These are phyloP conservation scores for Cryptococcus sp. DNA, from an alignment of 1,284 basidiomycete species.

Conservation along the genomic window DNA sequence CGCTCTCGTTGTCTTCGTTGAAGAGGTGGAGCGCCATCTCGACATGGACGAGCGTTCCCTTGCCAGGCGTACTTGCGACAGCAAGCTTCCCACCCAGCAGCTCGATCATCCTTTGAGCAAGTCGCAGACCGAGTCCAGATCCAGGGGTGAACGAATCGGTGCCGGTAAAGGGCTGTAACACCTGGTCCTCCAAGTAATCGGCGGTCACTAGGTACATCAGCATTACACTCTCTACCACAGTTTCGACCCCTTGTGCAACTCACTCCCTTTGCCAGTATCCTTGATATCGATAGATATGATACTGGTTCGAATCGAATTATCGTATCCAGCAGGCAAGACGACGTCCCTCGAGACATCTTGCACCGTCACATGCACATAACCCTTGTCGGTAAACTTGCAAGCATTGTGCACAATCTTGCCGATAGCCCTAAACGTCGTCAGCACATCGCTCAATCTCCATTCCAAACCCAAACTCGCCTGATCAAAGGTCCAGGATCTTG, in stretches of 20 bases:
- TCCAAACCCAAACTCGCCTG: conserved; percentile 7
- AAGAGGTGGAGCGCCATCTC: conserved; percentile 23
- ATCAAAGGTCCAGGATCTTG: conserved; percentile 23
- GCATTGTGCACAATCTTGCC: conserved; percentile 33
- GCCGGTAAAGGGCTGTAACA: conserved; percentile 26
- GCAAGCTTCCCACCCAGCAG: conserved; percentile 26
- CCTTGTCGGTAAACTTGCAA: conserved; percentile 32
- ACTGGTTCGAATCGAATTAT: conserved; percentile 22
- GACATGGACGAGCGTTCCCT: conserved; percentile 28
- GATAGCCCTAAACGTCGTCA: conserved; percentile 18
- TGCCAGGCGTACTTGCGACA: conserved; percentile 16
- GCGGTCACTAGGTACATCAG: conserved; percentile 14
- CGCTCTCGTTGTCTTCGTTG: conserved; percentile 15
- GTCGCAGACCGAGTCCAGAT: conserved; percentile 22
- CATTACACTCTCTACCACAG: too few species aligned
- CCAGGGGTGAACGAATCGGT: conserved; percentile 28
- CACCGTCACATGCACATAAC: conserved; percentile 33
- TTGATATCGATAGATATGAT: conserved; percentile 35
- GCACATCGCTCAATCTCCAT: not conserved
- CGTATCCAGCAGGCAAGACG: conserved; percentile 26
- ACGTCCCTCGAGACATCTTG: conserved; percentile 31
- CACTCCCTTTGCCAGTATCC: conserved; percentile 36
- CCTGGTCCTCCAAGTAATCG: conserved; percentile 23
- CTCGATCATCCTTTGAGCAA: conserved; percentile 29
- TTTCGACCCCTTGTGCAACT: too few species aligned